Conservation (phyloP, 2,329 filamentous ascomycete species). For the Calcarisporium arbuscula region DNA sequence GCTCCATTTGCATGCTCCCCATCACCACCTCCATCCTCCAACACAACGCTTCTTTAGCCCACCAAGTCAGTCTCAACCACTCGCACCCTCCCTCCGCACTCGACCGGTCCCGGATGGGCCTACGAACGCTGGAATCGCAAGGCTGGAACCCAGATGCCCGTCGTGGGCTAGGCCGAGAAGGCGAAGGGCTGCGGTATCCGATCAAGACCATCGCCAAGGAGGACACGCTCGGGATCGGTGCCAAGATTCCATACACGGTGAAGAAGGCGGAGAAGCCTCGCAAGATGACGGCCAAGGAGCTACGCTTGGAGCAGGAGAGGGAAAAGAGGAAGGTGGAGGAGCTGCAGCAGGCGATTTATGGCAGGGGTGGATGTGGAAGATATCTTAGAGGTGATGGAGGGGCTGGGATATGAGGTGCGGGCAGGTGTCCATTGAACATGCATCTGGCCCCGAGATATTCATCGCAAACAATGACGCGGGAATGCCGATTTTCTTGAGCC, state of each 20-base stretch:
- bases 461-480: too few relatives aligned
- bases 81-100: conserved; percentile 67
- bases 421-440: too few relatives aligned
- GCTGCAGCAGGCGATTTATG: conserved; percentile 66
- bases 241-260: conserved; percentile 34
- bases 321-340: conserved; percentile 53
- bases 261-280: conserved; percentile 47
- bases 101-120: conserved; percentile 63
- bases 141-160: conserved; percentile 73
- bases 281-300: conserved; percentile 52
- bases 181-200: conserved; percentile 69
- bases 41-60: conserved; percentile 60
- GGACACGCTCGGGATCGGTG: conserved; percentile 68
- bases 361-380: conserved; percentile 66
- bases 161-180: conserved; percentile 61
- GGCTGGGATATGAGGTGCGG: conserved; percentile 9
- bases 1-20: conserved; percentile 29
- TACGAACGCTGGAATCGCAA: conserved; percentile 57
- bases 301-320: conserved; percentile 35
- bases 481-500: too few relatives aligned
- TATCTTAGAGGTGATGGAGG: conserved; percentile 52
- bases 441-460: too few relatives aligned
- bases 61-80: conserved; percentile 64
- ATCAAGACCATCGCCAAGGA: conserved; percentile 67
- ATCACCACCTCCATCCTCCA: conserved; percentile 23